A percentile compares a stretch with the other conserved stretches of the same genome.
phyloP scores from a whole-genome alignment of 257 asterid species.

The Perilla frutescens region DNA sequence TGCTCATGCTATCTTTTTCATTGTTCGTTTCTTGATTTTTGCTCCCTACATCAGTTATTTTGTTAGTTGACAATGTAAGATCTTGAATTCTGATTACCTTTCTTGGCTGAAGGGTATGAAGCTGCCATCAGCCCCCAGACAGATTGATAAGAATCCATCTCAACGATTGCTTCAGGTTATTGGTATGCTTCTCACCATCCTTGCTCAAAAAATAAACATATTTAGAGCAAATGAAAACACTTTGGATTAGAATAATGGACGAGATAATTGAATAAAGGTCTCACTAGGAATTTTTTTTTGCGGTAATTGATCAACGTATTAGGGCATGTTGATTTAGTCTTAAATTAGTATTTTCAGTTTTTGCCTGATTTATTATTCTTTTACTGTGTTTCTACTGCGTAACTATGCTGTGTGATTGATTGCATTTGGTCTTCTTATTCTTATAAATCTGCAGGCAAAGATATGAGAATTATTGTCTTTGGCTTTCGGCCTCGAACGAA shows the following conservation, averaged over 20 bases:
- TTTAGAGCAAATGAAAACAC: constrained; percentile 8
- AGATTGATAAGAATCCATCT: constrained; percentile 71
- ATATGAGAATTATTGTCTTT: constrained; percentile 90
- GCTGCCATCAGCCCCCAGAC: constrained; percentile 70
- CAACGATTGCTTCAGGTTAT: constrained; percentile 87
- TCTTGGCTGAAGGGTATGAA: constrained; percentile 61
- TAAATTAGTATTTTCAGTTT: constrained; percentile 16
- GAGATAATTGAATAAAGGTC: not conserved
- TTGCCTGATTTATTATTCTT: not conserved
- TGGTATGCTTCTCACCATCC: constrained; percentile 64
- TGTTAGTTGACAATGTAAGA: constrained; percentile 12
- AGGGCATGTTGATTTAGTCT: constrained; percentile 10
- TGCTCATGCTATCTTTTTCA: constrained; percentile 10
- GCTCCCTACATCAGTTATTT: constrained; percentile 12
- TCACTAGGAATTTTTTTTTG: not conserved
- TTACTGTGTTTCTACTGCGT: constrained; percentile 24
- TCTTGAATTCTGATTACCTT: constrained; percentile 34
- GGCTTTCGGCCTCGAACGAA: constrained; percentile 94
- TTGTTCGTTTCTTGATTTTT: constrained; percentile 5
- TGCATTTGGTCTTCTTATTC: constrained; percentile 30
- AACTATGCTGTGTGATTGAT: constrained; percentile 19
- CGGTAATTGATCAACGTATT: constrained; percentile 24
- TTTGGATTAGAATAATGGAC: constrained; percentile 9
- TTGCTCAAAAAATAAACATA: constrained; percentile 19
- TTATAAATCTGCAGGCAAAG: constrained; percentile 72